phyloP scores from a whole-genome alignment of 192 early-diverging fungal genomes.

The Dispira parvispora region DNA sequence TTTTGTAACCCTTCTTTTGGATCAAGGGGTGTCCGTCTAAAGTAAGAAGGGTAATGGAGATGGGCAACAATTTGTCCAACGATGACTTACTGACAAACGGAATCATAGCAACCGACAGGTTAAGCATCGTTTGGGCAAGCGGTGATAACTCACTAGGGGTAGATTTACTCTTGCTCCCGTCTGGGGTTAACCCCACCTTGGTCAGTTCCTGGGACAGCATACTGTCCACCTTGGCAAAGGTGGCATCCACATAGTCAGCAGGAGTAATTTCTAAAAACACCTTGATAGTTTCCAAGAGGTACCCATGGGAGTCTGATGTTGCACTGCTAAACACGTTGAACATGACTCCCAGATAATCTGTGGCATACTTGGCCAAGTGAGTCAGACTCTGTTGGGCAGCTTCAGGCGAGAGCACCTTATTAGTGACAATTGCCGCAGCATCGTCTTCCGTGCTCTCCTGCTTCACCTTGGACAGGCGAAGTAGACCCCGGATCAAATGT shows the following conservation, averaged over 20 bases:
- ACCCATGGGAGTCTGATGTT: conserved; percentile 41
- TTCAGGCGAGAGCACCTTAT: conserved; percentile 19
- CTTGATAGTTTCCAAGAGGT: conserved; percentile 48
- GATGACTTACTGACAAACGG: conserved; percentile 54
- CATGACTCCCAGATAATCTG: conserved; percentile 53
- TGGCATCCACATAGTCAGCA: conserved; percentile 37
- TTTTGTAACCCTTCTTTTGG: conserved; percentile 94
- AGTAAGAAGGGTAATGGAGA: conserved; percentile 31
- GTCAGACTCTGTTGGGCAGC: conserved; percentile 37
- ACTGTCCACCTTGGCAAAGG: conserved; percentile 42
- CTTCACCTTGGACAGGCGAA: conserved; percentile 14
- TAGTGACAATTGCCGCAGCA: conserved; percentile 19
- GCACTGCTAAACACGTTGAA: conserved; percentile 65
- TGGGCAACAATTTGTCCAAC: conserved; percentile 35
- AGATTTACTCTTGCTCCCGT: neutral
- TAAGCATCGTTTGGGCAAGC: conserved; percentile 67
- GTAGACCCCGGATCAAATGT: conserved; percentile 32
- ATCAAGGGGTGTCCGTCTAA: conserved; percentile 50
- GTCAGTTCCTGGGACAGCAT: conserved; percentile 40
- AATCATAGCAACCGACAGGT: conserved; percentile 59
- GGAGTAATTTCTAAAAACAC: conserved; percentile 46
- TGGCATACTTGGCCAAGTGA: conserved; percentile 44
- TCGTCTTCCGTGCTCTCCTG: conserved; percentile 18
- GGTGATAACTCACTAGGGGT: conserved; percentile 27
- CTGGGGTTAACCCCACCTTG: neutral